A percentile compares a stretch with the other conserved stretches of the same genome.
Conservation (phyloP, 2,329 filamentous ascomycete genomes). For the Lojkania enalia region DNA sequence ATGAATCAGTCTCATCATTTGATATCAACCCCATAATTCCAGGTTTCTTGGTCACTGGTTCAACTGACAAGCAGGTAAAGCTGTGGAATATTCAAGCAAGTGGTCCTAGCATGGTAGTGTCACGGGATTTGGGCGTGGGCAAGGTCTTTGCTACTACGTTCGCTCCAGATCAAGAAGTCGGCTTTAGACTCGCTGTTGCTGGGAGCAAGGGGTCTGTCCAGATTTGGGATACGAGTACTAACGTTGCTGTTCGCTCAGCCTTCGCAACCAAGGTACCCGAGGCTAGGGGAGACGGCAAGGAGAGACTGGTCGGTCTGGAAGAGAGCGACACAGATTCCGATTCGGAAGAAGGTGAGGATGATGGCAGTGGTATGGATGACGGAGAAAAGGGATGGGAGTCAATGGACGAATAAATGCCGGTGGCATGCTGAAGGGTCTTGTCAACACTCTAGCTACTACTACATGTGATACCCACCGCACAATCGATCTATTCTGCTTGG, state of each 20-base stretch:
- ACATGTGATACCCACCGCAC: too few relatives aligned
- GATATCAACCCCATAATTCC: conserved; percentile 89
- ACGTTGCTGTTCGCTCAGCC: conserved; percentile 78
- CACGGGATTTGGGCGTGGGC: conserved; percentile 88
- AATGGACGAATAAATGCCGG: conserved; percentile 50
- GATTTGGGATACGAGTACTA: conserved; percentile 97
- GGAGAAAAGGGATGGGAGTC: conserved; percentile 45
- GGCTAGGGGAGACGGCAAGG: conserved; percentile 65
- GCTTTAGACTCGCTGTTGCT: conserved; percentile 88
- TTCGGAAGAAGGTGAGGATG: conserved; percentile 53
- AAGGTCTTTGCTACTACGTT: conserved; percentile 92
- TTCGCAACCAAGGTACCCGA: conserved; percentile 74
- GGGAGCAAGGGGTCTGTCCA: conserved; percentile 92
- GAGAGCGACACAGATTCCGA: conserved; percentile 67
- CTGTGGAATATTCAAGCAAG: conserved; percentile 86
- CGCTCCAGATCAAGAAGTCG: conserved; percentile 85
- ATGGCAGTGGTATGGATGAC: conserved; percentile 41
- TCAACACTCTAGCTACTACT: too few relatives aligned
- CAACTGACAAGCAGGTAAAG: conserved; percentile 93
- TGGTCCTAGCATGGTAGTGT: conserved; percentile 87
- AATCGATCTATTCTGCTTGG: too few relatives aligned
- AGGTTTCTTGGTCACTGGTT: conserved; percentile 90
- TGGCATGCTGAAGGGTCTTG: too few relatives aligned
- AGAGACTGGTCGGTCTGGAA: conserved; percentile 75
- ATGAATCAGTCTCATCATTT: conserved; percentile 87